Evolutionary conservation across 2,329 filamentous ascomycete genomes (phyloP).

Genomic region (Aspergillus tamarii): DNA sequence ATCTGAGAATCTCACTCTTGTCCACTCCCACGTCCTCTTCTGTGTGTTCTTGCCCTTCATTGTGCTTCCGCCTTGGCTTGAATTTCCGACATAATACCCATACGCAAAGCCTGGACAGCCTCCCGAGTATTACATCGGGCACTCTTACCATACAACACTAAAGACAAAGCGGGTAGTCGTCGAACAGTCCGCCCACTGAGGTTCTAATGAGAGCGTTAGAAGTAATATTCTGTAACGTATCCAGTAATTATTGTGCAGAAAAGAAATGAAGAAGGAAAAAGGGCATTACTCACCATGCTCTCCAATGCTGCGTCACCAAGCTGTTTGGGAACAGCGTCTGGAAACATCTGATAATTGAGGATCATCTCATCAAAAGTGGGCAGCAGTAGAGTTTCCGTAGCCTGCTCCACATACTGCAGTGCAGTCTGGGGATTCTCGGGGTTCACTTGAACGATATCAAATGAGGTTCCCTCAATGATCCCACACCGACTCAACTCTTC

Average conservation of each 20-base stretch:
- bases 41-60: constrained; percentile 6
- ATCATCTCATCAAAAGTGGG: constrained; percentile 35
- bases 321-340: constrained; percentile 30
- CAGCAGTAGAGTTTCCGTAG: constrained; percentile 25
- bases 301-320: constrained; percentile 32
- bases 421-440: constrained; percentile 27
- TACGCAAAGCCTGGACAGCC: constrained; percentile 42
- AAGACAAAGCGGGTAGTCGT: constrained; percentile 44
- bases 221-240: background rate
- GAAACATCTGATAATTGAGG: constrained; percentile 33
- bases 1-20: background rate
- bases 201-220: constrained; percentile 25
- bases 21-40: constrained; percentile 1
- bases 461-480: constrained; percentile 35
- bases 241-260: too few species aligned
- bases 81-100: constrained; percentile 39
- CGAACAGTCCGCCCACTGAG: constrained; percentile 48
- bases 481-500: constrained; percentile 48
- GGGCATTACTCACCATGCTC: constrained; percentile 29
- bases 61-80: constrained; percentile 24
- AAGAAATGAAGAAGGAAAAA: background rate
- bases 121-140: constrained; percentile 39
- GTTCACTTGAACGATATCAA: constrained; percentile 29
- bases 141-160: constrained; percentile 44
- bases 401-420: constrained; percentile 34